These are phyloP conservation scores for Echites panduratus DNA, from an alignment of 257 asterid species.

Conservation along the genomic window DNA sequence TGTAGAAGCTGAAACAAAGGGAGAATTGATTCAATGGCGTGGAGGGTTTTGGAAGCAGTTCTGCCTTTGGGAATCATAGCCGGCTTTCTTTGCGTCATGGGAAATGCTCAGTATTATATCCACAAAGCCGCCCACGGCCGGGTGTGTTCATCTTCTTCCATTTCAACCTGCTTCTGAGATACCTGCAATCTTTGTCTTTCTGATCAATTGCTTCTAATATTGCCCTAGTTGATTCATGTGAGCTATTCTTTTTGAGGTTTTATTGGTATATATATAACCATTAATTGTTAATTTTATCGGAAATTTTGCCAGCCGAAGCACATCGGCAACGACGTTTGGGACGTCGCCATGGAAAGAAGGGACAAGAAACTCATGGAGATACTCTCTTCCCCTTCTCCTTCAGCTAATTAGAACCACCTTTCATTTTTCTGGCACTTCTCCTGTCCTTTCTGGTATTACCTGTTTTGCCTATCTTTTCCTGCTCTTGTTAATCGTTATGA, in stretches of 20 bases:
- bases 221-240: neutral
- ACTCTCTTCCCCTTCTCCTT: conserved; percentile 44
- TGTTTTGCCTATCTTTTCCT: neutral
- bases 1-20: neutral
- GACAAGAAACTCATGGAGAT: conserved; percentile 81
- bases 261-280: neutral
- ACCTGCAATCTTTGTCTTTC: neutral
- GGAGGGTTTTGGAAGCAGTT: conserved; percentile 66
- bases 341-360: conserved; percentile 77
- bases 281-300: neutral
- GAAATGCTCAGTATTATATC: conserved; percentile 78
- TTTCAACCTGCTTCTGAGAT: neutral
- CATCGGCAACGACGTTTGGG: conserved; percentile 84
- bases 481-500: neutral
- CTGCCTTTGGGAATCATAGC: conserved; percentile 87
- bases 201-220: neutral
- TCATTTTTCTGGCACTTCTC: conserved; percentile 9
- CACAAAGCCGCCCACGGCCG: conserved; percentile 96
- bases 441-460: neutral
- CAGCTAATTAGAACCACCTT: conserved; percentile 15
- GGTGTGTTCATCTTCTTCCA: conserved; percentile 20
- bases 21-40: conserved; percentile 28
- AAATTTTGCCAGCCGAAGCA: conserved; percentile 71
- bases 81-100: conserved; percentile 91
- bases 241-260: neutral